These are phyloP conservation scores for Deakozyma indianensis DNA, from an alignment of 805 yeast species.

Conservation along the genomic window DNA sequence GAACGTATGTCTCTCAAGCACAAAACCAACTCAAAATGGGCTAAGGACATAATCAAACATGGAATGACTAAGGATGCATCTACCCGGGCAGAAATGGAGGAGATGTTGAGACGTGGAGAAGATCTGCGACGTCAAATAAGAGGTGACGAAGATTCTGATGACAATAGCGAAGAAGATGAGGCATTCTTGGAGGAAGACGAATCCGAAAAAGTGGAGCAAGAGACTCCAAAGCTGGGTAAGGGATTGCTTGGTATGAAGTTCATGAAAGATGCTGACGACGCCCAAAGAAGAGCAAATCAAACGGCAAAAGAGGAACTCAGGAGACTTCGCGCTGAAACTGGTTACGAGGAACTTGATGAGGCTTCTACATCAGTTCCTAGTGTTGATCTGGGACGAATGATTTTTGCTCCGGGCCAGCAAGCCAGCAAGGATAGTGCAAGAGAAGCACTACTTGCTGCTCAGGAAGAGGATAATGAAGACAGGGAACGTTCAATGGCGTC, in stretches of 20 bases:
- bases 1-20: slow-evolving; percentile 91
- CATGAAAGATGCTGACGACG: slow-evolving; percentile 79
- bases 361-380: slow-evolving; percentile 18
- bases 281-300: slow-evolving; percentile 44
- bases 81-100: slow-evolving; percentile 82
- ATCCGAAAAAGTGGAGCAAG: slow-evolving; percentile 18
- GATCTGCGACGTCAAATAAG: slow-evolving; percentile 55
- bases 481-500: slow-evolving; percentile 4
- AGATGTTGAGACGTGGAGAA: slow-evolving; percentile 84
- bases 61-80: slow-evolving; percentile 81
- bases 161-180: slow-evolving; percentile 21
- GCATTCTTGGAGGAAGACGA: slow-evolving; percentile 15
- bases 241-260: slow-evolving; percentile 92
- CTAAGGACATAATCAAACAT: slow-evolving; percentile 72
- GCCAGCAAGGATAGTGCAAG: slow-evolving; percentile 19
- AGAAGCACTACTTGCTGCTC: slow-evolving; percentile 15
- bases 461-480: slow-evolving; percentile 13
- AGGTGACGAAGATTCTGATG: slow-evolving; percentile 44
- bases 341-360: slow-evolving; percentile 24
- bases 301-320: slow-evolving; percentile 37
- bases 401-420: slow-evolving; percentile 52
- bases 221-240: slow-evolving; percentile 35
- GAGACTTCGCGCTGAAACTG: slow-evolving; percentile 28
- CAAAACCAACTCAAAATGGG: slow-evolving; percentile 82
- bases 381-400: slow-evolving; percentile 53